phyloP scores from a whole-genome alignment of 805 yeast genomes.

The Komagataella populi region DNA sequence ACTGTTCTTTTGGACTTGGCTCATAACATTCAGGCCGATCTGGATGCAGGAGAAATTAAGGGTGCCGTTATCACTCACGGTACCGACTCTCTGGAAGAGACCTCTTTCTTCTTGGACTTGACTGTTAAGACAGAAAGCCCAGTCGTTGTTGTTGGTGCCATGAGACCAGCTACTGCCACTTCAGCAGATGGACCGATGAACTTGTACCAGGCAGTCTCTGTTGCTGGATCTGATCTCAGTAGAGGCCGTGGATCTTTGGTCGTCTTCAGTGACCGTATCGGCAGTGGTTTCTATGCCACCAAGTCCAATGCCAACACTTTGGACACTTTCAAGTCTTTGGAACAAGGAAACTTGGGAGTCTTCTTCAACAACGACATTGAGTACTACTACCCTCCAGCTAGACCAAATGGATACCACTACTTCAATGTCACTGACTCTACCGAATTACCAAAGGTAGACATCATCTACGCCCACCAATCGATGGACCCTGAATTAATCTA shows the following conservation, averaged over 20 bases:
- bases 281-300: slow-evolving; percentile 58
- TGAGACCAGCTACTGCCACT: slow-evolving; percentile 62
- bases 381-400: slow-evolving; percentile 49
- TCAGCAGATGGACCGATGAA: slow-evolving; percentile 68
- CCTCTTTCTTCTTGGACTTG: slow-evolving; percentile 48
- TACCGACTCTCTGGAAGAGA: slow-evolving; percentile 58
- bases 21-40: slow-evolving; percentile 28
- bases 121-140: slow-evolving; percentile 30
- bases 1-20: slow-evolving; percentile 30
- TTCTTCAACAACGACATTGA: slow-evolving; percentile 55
- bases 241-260: slow-evolving; percentile 48
- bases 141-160: slow-evolving; percentile 57
- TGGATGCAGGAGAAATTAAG: slow-evolving; percentile 27
- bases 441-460: slow-evolving; percentile 28
- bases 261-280: slow-evolving; percentile 53
- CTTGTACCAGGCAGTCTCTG: slow-evolving; percentile 53
- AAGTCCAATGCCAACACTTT: slow-evolving; percentile 58
- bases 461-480: slow-evolving; percentile 50
- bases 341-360: slow-evolving; percentile 60
- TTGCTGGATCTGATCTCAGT: slow-evolving; percentile 40
- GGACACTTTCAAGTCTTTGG: slow-evolving; percentile 52
- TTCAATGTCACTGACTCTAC: slow-evolving; percentile 19
- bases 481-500: slow-evolving; percentile 34
- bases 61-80: slow-evolving; percentile 61
- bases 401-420: slow-evolving; percentile 35